These are phyloP conservation scores for Alectoria sarmentosa DNA, from an alignment of 495 filamentous ascomycete species.

Conservation along the genomic window DNA sequence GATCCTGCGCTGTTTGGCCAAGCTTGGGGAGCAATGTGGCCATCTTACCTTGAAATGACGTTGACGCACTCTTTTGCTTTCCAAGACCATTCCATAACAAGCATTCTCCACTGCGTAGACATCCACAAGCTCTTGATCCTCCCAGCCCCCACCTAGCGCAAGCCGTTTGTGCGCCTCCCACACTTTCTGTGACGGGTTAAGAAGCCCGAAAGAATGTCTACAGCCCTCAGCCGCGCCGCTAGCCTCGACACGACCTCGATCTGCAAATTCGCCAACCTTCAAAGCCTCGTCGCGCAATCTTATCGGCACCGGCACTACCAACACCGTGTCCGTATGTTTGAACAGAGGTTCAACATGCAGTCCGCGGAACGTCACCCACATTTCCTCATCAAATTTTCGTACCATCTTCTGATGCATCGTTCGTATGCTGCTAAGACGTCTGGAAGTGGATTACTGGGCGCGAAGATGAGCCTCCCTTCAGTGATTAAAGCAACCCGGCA, in stretches of 20 bases:
- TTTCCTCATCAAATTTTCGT: conserved; percentile 1
- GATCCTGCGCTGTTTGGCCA: not conserved
- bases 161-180: conserved; percentile 11
- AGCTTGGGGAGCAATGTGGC: not conserved
- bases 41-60: not conserved
- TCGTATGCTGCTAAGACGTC: conserved; percentile 9
- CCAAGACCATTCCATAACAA: conserved; percentile 1
- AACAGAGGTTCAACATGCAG: not conserved
- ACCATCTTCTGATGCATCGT: not conserved
- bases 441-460: conserved; percentile 6
- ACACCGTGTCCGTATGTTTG: not conserved
- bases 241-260: not conserved
- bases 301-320: not conserved
- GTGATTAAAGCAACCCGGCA: not conserved
- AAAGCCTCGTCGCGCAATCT: not conserved
- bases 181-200: conserved; percentile 8
- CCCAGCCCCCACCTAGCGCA: not conserved
- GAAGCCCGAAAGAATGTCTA: conserved; percentile 12
- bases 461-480: not conserved
- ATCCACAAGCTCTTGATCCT: conserved; percentile 8
- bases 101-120: not conserved
- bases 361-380: not conserved
- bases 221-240: not conserved
- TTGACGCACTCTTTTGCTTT: not conserved
- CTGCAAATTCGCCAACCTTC: not conserved